Base-by-base conservation (phyloP, 495 filamentous ascomycete species). In the Chaetomium cochliodes region DNA sequence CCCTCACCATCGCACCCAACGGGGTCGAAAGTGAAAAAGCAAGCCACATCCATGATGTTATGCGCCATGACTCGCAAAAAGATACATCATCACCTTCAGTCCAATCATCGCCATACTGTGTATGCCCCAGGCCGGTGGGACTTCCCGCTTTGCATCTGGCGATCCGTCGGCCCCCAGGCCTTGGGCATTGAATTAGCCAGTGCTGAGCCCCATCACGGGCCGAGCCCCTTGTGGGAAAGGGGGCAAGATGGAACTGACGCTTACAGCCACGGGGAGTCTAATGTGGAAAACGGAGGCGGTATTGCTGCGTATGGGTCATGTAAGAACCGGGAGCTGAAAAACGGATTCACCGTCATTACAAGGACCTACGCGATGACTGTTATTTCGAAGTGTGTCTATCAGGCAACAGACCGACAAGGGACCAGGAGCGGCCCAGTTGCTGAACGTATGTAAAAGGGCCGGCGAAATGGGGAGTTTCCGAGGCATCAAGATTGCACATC, bases 31-130 rank as follows among this genome's bases (percentile, higher is more conserved):
- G 18, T 4, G 20, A 20, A 57, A 20, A 54, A 9, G 26, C 11
- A 57, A 30, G 51, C 26, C 49, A 30, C 2, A 33, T 33, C 42
- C 25, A 33, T 47, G 18, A 13, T 15, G 18, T n/a, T 23, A 51
- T 50, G 23, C 44, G 20, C 15, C 60, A 62, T 62, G 60, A 54
- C 49, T 62, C 60, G 60, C 50, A 49, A 33, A 46, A 46, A 18
- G 5, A n/a, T 1, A 28, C 59, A 52, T 51, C 15, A n/a, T 52
- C 47, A 30, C 46, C 20, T 33, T 49, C 12, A 22, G 41, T 39
- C 13, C 13, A 44, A 44, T 18, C 5, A 39, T 37, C 33, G 11
- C 33, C 3, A 16, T n/a, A 26, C 46, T 1, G 22, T 2, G 26
- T 22, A 30, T 23, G 23, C n/a, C 58, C 28, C 58, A 49, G n/a